These are phyloP conservation scores for Phoma sp. DNA, from an alignment of 2,329 filamentous ascomycete genomes.

Conservation along the genomic window DNA sequence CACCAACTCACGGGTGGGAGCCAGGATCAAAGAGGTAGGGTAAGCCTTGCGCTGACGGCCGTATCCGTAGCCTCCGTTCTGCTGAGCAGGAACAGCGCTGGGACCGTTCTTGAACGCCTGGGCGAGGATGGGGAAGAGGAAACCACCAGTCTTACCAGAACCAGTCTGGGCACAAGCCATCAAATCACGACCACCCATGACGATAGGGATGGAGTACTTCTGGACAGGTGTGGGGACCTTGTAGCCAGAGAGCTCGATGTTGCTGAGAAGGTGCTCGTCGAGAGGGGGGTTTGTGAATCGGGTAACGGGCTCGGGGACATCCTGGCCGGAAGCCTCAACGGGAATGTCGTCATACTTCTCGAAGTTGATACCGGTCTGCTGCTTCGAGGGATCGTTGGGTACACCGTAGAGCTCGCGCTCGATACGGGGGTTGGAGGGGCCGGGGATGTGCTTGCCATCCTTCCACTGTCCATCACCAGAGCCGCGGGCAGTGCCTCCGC, in stretches of 20 bases:
- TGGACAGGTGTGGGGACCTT: slow-evolving; percentile 96
- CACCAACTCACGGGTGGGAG: slow-evolving; percentile 96
- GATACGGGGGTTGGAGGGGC: slow-evolving; percentile 82
- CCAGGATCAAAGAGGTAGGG: slow-evolving; percentile 93
- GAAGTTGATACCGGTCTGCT: slow-evolving; percentile 99
- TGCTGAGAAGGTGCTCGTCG: slow-evolving; percentile 88
- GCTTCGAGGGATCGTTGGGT: slow-evolving; percentile 89
- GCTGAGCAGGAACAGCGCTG: slow-evolving; percentile 67
- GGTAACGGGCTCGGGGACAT: slow-evolving; percentile 90
- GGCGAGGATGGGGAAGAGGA: slow-evolving; percentile 98
- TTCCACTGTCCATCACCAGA: slow-evolving; percentile 96
- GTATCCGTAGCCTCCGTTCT: slow-evolving; percentile 69
- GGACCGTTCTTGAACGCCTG: slow-evolving; percentile 93
- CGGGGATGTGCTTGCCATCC: slow-evolving; percentile 94
- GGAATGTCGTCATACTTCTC: slow-evolving; percentile 99
- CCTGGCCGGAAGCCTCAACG: slow-evolving; percentile 91
- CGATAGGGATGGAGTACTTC: slow-evolving; percentile 99
- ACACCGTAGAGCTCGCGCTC: slow-evolving; percentile 96
- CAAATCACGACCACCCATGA: slow-evolving; percentile 95
- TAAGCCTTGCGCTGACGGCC: slow-evolving; percentile 97
- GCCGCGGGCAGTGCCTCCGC: slow-evolving; percentile 69
- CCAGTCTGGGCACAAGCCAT: slow-evolving; percentile 99
- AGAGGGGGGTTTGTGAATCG: slow-evolving; percentile 93
- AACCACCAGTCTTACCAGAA: slow-evolving; percentile 99
- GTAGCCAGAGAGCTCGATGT: slow-evolving; percentile 94